Base-by-base conservation (phyloP, 805 yeast species). In the Torulaspora franciscae region DNA sequence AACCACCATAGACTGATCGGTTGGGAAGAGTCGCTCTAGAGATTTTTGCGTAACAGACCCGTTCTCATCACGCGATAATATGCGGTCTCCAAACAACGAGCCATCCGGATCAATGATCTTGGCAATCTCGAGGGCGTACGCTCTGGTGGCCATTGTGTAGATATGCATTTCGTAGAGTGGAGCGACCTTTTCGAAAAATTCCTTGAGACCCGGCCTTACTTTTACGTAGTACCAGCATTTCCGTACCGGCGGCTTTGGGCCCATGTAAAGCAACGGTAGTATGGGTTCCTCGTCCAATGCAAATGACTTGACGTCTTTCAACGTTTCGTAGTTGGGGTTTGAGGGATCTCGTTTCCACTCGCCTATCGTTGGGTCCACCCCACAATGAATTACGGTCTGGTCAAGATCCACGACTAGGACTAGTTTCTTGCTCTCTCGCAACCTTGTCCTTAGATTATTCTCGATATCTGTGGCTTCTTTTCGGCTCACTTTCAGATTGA, bases 81-180 rank as follows among this genome's bases (percentile, higher is more conserved):
- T 90, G 45, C 99, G 70, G 61, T 90, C 96, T 5, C 95, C 96
- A 67, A 93, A 93, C 56, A 79, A 83, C 45, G 73, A 71, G 1
- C 95, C 95, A 13, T 76, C 79, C 0, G 99, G 99, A 61, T 93
- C 99, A 37, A 93, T 88, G 28, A 93, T 83, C 46, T 80, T 79
- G 26, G 98, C 95, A 51, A 93, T 86, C 22, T 88, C 85, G 39
- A 80, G 73, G 0, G 99, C 99, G 65, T 93, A 93, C 24, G 91
- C 82, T 53, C 96, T 72, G 4, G 99, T 93, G 7, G 98, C 99
- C 99, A 93, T 93, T 4, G 99, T 93, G 64, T 93, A 93, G 32
- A 93, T 86, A 61, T 93, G 99, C 72, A 93, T 70, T 66, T 93
- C 98, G 62, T 84, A 93, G 37, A 76, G 67, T 38, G 81, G 66